phyloP scores from a whole-genome alignment of 805 yeast species.

The Metschnikowia picachoensis region DNA sequence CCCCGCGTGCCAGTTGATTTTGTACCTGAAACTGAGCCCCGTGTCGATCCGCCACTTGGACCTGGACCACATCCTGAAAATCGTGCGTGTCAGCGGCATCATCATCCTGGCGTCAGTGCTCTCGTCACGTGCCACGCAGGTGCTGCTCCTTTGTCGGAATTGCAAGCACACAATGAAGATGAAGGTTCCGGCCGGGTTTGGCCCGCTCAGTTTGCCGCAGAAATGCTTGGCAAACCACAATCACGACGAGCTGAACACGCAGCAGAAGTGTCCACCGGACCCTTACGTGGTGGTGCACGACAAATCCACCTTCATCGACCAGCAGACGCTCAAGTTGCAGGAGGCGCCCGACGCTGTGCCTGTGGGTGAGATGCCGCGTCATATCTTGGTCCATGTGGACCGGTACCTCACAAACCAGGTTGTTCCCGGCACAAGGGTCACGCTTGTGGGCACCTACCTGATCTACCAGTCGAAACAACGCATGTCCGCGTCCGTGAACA shows the following conservation, averaged over 20 bases:
- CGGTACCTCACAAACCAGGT: slow-evolving; percentile 85
- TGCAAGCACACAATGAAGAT: slow-evolving; percentile 79
- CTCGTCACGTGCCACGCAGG: slow-evolving; percentile 78
- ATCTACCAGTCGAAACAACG: slow-evolving; percentile 72
- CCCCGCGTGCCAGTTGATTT: slow-evolving; percentile 80
- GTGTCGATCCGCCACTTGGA: slow-evolving; percentile 77
- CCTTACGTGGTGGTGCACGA: slow-evolving; percentile 94
- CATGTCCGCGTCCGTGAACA: slow-evolving; percentile 27
- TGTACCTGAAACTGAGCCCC: slow-evolving; percentile 67
- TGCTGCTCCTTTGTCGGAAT: slow-evolving; percentile 80
- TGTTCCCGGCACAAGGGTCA: slow-evolving; percentile 93
- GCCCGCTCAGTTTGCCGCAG: slow-evolving; percentile 64
- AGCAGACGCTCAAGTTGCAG: slow-evolving; percentile 88
- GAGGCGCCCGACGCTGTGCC: slow-evolving; percentile 99
- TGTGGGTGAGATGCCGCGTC: slow-evolving; percentile 98
- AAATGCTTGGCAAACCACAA: slow-evolving; percentile 51
- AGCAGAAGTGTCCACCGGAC: slow-evolving; percentile 75
- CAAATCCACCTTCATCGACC: slow-evolving; percentile 89
- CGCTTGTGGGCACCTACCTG: slow-evolving; percentile 88
- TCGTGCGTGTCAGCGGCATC: slow-evolving; percentile 89
- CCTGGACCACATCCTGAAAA: slow-evolving; percentile 83
- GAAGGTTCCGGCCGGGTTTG: slow-evolving; percentile 62
- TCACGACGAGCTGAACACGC: slow-evolving; percentile 41
- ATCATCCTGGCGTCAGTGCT: slow-evolving; percentile 87
- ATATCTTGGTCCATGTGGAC: slow-evolving; percentile 81